Evolutionary conservation across 169 alveolate genomes (phyloP).

Genomic region (Amoebophrya sp.): DNA sequence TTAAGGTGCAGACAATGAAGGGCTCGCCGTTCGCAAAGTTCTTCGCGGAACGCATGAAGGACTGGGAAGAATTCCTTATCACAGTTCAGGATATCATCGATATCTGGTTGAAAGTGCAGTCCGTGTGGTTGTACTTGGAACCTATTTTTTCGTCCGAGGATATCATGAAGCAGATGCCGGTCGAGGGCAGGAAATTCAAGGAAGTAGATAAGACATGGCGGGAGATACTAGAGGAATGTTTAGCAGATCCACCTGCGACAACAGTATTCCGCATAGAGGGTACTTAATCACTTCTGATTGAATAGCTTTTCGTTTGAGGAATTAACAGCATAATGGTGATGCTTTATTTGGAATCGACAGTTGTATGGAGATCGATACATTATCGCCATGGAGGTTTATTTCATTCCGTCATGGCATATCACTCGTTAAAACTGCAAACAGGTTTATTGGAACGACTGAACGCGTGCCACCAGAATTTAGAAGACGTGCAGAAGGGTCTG

Average conservation of each 20-base stretch:
- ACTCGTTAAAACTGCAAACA: slow-evolving; percentile 43
- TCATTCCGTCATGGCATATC: background rate
- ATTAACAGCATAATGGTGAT: too few species aligned
- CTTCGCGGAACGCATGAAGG: slow-evolving; percentile 63
- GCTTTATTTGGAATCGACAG: background rate
- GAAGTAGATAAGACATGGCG: slow-evolving; percentile 77
- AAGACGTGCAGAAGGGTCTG: slow-evolving; percentile 83
- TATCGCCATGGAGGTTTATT: background rate
- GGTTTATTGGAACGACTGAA: slow-evolving; percentile 65
- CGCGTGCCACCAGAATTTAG: slow-evolving; percentile 68
- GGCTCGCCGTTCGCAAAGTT: slow-evolving; percentile 70
- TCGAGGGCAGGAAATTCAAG: slow-evolving; percentile 53
- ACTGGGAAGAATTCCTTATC: slow-evolving; percentile 69
- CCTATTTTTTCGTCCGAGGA: slow-evolving; percentile 85
- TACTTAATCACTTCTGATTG: too few species aligned
- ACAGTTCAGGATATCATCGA: slow-evolving; percentile 64
- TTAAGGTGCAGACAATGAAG: slow-evolving; percentile 66
- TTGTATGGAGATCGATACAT: background rate
- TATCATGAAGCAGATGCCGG: slow-evolving; percentile 79
- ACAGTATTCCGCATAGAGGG: background rate
- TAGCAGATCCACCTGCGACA: slow-evolving; percentile 34
- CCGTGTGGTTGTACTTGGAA: slow-evolving; percentile 80
- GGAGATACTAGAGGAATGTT: slow-evolving; percentile 55
- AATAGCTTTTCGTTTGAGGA: too few species aligned
- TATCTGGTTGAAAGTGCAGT: slow-evolving; percentile 71